A percentile compares a stretch with the other conserved stretches of the same genome.
Conservation (phyloP, 768 basidiomycete species). For the Plicaturopsis crispa region DNA sequence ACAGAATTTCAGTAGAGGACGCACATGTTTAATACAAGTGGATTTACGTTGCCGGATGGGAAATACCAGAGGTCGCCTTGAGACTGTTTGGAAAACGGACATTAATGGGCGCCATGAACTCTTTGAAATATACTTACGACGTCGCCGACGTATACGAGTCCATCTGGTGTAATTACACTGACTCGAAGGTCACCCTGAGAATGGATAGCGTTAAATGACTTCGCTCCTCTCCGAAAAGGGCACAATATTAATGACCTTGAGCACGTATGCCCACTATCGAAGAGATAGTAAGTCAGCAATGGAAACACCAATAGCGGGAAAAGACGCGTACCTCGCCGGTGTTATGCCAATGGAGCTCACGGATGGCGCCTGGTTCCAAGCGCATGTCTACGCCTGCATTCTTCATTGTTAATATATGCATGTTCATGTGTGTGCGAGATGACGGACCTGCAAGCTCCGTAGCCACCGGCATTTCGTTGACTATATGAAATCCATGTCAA, state of each 20-base stretch:
- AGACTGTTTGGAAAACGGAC: conserved; percentile 17
- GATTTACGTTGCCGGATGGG: conserved; percentile 47
- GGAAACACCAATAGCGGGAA: background rate
- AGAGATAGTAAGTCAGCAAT: background rate
- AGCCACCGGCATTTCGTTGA: conserved; percentile 31
- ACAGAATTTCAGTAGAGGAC: too few relatives aligned
- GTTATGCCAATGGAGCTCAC: conserved; percentile 38
- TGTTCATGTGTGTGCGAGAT: conserved; percentile 1
- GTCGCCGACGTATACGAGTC: conserved; percentile 44
- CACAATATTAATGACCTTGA: conserved; percentile 14
- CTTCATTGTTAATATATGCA: too few relatives aligned
- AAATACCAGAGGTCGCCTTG: conserved; percentile 53
- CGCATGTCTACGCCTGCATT: conserved; percentile 34
- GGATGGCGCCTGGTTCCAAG: conserved; percentile 31
- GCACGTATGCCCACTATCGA: conserved; percentile 15
- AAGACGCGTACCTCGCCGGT: conserved; percentile 21
- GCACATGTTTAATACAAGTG: too few relatives aligned
- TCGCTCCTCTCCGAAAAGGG: background rate
- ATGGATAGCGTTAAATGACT: background rate
- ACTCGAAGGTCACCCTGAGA: conserved; percentile 36
- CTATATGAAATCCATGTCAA: conserved; percentile 15
- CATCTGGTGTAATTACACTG: conserved; percentile 44
- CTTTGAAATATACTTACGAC: conserved; percentile 30
- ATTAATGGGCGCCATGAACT: background rate
- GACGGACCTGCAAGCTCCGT: conserved; percentile 20